Percentiles rank a stretch among this genome's conserved stretches.
These are phyloP conservation scores for Coemansia guatemalensis DNA, from an alignment of 192 early-diverging fungal species.

Conservation along the genomic window DNA sequence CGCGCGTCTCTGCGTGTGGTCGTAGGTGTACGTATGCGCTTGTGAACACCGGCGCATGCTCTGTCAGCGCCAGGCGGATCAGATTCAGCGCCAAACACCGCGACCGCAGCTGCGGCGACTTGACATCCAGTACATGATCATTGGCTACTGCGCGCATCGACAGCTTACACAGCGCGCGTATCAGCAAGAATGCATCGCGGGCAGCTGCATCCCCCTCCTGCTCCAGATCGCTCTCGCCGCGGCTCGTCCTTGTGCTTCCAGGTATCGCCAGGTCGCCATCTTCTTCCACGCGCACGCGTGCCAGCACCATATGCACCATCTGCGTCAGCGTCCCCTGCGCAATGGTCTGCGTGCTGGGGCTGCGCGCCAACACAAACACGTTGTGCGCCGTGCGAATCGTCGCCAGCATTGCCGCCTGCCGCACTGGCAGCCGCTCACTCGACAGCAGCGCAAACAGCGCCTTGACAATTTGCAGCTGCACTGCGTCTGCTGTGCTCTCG, in stretches of 20 bases:
- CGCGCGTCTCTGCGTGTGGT: constrained; percentile 1
- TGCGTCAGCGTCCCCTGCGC: constrained; percentile 87
- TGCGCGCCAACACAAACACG: constrained; percentile 79
- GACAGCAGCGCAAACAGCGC: constrained; percentile 84
- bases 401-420: constrained; percentile 72
- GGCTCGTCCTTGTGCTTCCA: no score
- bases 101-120: constrained; percentile 79
- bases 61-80: constrained; percentile 69
- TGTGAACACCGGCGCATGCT: constrained; percentile 76
- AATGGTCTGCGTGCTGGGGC: constrained; percentile 74
- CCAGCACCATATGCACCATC: constrained; percentile 82
- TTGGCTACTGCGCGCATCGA: constrained; percentile 80
- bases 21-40: constrained; percentile 54
- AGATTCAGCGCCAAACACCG: constrained; percentile 82
- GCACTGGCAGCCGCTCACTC: constrained; percentile 62
- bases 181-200: constrained; percentile 78
- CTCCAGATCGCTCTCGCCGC: not conserved
- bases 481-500: constrained; percentile 78
- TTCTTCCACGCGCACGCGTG: constrained; percentile 55
- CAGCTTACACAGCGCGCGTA: constrained; percentile 86
- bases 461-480: constrained; percentile 91
- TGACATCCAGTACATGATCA: constrained; percentile 68
- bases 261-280: constrained; percentile 8
- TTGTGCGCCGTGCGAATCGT: constrained; percentile 85
- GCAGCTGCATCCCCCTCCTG: constrained; percentile 33